Evolutionary conservation across 331 rosid species (phyloP), one percentile per base, ranked within the genome.

Genomic region (Ulmus americana): DNA sequence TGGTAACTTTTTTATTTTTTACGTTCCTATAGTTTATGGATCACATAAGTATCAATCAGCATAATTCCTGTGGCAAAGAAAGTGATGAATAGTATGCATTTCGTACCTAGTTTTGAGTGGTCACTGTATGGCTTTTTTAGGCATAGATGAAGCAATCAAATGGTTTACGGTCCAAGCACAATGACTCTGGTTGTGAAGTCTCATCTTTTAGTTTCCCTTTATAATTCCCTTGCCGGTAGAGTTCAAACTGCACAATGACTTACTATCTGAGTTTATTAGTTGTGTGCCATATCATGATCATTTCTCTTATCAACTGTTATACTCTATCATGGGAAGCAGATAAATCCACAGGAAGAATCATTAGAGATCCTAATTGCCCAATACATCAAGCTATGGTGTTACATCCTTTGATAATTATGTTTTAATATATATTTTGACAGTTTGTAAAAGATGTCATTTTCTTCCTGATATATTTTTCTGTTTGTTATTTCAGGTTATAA

Each of bases 401-500:
- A 10, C 45, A 39, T 69, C 42, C 47, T 49, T 60, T 39, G 16
- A 9, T 3, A 22, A 49, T 35, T 8, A 38, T 64, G 6, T 16
- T 16, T 43, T 50, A 8, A 6, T 16, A 15, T 15, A 16, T 4
- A 42, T 2, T n/a, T 12, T 65, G 61, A 57, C 12, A 12, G 7
- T 22, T 8, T 5, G 7, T 11, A 28, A 39, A 55, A 53, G 11
- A 11, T 50, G 6, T 12, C 16, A 15, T 22, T 51, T 41, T 7
- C 7, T 14, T 71, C 16, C 68, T 43, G 64, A 66, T 41, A 15
- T 59, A 42, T 41, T 59, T 10, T 61, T 58, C 28, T 61, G 5
- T 67, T 54, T 41, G 41, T 54, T 59, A 39, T 80, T 74, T 77
- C 78, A 92, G 98, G 97, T 92, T 67, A 92, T 92, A 72, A 92